A percentile compares a stretch with the other conserved stretches of the same genome.
Evolutionary conservation across 805 yeast species (phyloP).

Genomic region (Kluyveromyces dobzhanskii): DNA sequence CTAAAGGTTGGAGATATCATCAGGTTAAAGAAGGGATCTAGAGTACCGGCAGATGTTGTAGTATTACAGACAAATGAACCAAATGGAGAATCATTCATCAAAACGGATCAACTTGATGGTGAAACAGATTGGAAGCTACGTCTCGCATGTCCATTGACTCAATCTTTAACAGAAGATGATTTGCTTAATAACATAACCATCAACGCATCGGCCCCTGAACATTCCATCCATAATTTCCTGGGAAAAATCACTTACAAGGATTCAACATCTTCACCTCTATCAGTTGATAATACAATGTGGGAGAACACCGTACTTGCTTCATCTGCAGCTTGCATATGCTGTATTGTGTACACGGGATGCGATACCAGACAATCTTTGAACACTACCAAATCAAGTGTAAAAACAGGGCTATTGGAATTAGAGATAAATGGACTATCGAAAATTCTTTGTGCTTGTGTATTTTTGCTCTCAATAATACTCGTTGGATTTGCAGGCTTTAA

Average conservation of each 20-base stretch:
- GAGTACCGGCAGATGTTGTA: slow-evolving; percentile 92
- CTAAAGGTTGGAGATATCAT: slow-evolving; percentile 84
- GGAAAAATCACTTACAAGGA: slow-evolving; percentile 64
- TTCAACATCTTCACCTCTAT: slow-evolving; percentile 49
- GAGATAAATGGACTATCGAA: slow-evolving; percentile 88
- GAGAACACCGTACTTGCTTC: slow-evolving; percentile 96
- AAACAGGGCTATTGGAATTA: slow-evolving; percentile 80
- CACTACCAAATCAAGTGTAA: slow-evolving; percentile 79
- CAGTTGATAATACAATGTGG: slow-evolving; percentile 93
- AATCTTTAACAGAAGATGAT: slow-evolving; percentile 43
- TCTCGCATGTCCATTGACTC: slow-evolving; percentile 68
- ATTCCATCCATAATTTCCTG: slow-evolving; percentile 69
- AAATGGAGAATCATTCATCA: slow-evolving; percentile 82
- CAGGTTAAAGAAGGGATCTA: slow-evolving; percentile 63
- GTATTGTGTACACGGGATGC: slow-evolving; percentile 80
- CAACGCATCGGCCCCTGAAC: slow-evolving; percentile 75
- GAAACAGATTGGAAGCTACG: slow-evolving; percentile 98
- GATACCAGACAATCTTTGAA: slow-evolving; percentile 96
- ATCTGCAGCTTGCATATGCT: slow-evolving; percentile 75
- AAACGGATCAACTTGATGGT: slow-evolving; percentile 97
- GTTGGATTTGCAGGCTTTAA: slow-evolving; percentile 77
- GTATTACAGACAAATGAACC: slow-evolving; percentile 74
- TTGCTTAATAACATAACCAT: slow-evolving; percentile 44
- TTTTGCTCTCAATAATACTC: slow-evolving; percentile 61
- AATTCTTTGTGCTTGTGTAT: slow-evolving; percentile 80